Conservation (phyloP, 2,329 filamentous ascomycete genomes). For the Penicillium sp. region DNA sequence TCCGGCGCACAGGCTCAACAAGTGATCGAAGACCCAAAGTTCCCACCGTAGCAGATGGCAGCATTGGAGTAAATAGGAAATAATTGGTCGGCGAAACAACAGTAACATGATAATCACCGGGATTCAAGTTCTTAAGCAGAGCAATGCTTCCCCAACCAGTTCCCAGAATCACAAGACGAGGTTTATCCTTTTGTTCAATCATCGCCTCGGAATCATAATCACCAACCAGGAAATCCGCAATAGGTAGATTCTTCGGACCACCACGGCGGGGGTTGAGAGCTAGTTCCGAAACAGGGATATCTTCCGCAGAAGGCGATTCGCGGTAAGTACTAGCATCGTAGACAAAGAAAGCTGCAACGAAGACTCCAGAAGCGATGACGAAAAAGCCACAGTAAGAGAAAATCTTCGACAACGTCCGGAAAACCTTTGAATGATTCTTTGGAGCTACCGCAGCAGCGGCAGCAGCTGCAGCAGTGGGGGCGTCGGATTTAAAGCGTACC, state of each 20-base stretch:
- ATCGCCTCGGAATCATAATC: constrained; percentile 80
- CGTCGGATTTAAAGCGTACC: constrained; percentile 39
- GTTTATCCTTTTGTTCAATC: constrained; percentile 78
- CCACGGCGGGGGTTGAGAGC: constrained; percentile 81
- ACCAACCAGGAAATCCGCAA: constrained; percentile 84
- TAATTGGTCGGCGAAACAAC: constrained; percentile 94
- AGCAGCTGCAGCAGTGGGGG: constrained; percentile 19
- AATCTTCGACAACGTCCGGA: constrained; percentile 67
- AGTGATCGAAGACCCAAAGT: constrained; percentile 89
- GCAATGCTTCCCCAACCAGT: constrained; percentile 96
- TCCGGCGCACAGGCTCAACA: constrained; percentile 88
- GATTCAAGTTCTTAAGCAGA: constrained; percentile 84
- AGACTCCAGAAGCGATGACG: constrained; percentile 68
- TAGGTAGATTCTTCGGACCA: constrained; percentile 93
- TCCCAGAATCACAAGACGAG: constrained; percentile 87
- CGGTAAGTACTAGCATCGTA: constrained; percentile 94
- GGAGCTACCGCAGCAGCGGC: constrained; percentile 12
- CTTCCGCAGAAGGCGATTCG: constrained; percentile 66
- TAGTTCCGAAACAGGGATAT: constrained; percentile 81
- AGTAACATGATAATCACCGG: constrained; percentile 93
- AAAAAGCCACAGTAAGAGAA: constrained; percentile 77
- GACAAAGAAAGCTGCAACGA: constrained; percentile 83
- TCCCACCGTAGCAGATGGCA: constrained; percentile 94
- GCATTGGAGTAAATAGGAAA: constrained; percentile 97
- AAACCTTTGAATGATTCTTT: constrained; percentile 35